These are phyloP conservation scores for Globisporangium sylvaticum DNA, from an alignment of 352 stramenopile genomes.

Conservation along the genomic window DNA sequence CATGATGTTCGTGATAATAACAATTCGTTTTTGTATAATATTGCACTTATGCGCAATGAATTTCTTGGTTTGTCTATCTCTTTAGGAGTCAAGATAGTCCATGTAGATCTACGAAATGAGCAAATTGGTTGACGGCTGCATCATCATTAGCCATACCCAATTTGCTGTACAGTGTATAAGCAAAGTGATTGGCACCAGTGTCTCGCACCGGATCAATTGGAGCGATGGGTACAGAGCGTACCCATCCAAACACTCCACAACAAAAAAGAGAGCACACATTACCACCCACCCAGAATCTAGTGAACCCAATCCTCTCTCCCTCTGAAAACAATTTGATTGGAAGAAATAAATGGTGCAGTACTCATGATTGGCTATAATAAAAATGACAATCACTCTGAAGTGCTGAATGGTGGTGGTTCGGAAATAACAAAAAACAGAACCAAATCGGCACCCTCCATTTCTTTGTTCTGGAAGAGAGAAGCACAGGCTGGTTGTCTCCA, in stretches of 20 bases:
- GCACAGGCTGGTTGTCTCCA: too few relatives aligned
- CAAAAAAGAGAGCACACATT: not conserved
- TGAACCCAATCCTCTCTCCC: not conserved
- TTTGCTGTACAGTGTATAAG: too few relatives aligned
- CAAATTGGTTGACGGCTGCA: too few relatives aligned
- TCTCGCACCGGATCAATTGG: not conserved
- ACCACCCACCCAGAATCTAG: not conserved
- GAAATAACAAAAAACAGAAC: too few relatives aligned
- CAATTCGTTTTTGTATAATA: too few relatives aligned
- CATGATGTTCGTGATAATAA: too few relatives aligned
- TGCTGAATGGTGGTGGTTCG: not conserved
- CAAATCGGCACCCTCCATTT: not conserved
- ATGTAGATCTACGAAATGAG: too few relatives aligned
- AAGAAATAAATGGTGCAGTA: not conserved
- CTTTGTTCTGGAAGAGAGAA: not conserved
- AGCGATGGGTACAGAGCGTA: not conserved
- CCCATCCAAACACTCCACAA: not conserved
- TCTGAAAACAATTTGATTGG: not conserved
- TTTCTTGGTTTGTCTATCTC: too few relatives aligned
- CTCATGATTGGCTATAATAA: not conserved
- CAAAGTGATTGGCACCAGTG: too few relatives aligned
- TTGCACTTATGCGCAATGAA: too few relatives aligned
- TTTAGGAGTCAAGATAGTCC: too few relatives aligned
- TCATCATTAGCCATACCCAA: too few relatives aligned
- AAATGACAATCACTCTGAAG: not conserved